Evolutionary conservation across 192 early-diverging fungal genomes (phyloP).

Genomic region (Geranomyces michiganensis): DNA sequence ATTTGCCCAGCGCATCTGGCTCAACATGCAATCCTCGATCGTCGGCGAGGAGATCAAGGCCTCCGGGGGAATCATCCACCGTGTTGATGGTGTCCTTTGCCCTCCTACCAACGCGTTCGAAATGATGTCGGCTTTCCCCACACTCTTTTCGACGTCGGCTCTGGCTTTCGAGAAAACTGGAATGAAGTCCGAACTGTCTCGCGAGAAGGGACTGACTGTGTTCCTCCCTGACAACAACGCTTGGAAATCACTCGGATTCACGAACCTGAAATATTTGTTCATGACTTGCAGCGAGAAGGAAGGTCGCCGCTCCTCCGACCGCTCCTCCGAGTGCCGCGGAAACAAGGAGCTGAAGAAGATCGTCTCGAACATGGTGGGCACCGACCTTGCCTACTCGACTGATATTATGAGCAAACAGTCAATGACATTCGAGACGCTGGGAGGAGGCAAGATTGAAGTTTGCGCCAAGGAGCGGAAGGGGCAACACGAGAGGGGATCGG

Average conservation of each 20-base stretch:
- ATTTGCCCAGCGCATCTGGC: slow-evolving; percentile 17
- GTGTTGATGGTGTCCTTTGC: slow-evolving; percentile 33
- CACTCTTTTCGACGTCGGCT: slow-evolving; percentile 34
- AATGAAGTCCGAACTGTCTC: slow-evolving; percentile 1
- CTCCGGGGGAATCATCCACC: slow-evolving; percentile 38
- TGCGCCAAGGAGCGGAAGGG: slow-evolving; percentile 8
- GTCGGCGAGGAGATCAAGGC: slow-evolving; percentile 30
- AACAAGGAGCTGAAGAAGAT: slow-evolving; percentile 42
- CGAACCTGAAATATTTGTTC: slow-evolving; percentile 42
- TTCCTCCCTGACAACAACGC: slow-evolving; percentile 41
- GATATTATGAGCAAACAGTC: slow-evolving; percentile 39
- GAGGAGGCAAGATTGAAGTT: neutral
- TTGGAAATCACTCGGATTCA: slow-evolving; percentile 38
- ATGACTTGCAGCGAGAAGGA: neutral
- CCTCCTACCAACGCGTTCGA: slow-evolving; percentile 23
- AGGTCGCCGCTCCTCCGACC: neutral
- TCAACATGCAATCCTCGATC: slow-evolving; percentile 41
- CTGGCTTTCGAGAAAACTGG: slow-evolving; percentile 31
- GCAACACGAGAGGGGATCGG: neutral
- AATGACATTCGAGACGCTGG: neutral
- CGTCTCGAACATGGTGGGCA: slow-evolving; percentile 35
- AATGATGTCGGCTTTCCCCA: slow-evolving; percentile 32
- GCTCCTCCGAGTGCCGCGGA: neutral
- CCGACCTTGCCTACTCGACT: slow-evolving; percentile 37
- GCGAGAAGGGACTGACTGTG: slow-evolving; percentile 32